Percentiles rank a stretch among this genome's conserved stretches.
Evolutionary conservation across 2,329 filamentous ascomycete genomes (phyloP).

Genomic region (Dactylella cylindrospora): DNA sequence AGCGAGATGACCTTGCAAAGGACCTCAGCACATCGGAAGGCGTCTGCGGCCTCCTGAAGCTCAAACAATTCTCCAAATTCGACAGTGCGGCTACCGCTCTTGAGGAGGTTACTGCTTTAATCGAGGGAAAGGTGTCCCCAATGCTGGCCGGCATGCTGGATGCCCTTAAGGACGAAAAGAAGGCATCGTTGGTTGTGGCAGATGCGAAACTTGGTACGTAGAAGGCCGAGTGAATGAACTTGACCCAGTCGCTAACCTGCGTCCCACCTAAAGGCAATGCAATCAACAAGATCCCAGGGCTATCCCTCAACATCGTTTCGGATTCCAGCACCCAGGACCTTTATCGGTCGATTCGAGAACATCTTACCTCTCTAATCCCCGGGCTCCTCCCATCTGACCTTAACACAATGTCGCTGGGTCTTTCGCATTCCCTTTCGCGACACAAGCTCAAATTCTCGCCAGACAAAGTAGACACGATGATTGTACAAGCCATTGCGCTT

Average conservation of each 20-base stretch:
- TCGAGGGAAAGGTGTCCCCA: constrained; percentile 92
- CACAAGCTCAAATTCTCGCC: constrained; percentile 99
- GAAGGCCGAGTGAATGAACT: too few relatives aligned
- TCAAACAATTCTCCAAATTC: constrained; percentile 98
- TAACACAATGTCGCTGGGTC: constrained; percentile 90
- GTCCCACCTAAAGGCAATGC: constrained; percentile 62
- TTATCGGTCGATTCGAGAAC: constrained; percentile 89
- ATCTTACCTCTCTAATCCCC: constrained; percentile 86
- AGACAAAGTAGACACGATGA: constrained; percentile 99
- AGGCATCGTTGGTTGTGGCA: constrained; percentile 88
- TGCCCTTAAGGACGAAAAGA: constrained; percentile 94
- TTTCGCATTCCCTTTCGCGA: constrained; percentile 92
- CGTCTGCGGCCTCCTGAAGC: constrained; percentile 81
- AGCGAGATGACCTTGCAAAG: constrained; percentile 75
- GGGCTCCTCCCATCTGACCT: constrained; percentile 82
- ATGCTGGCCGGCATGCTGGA: constrained; percentile 80
- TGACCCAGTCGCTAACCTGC: background rate
- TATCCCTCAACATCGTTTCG: constrained; percentile 72
- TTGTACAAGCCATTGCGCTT: constrained; percentile 91
- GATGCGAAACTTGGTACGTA: constrained; percentile 76
- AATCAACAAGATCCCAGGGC: constrained; percentile 85
- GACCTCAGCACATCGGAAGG: constrained; percentile 79
- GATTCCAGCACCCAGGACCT: constrained; percentile 82
- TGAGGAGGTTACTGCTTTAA: constrained; percentile 82
- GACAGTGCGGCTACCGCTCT: constrained; percentile 87